These are phyloP conservation scores for Aspergillus sojae DNA, from an alignment of 2,329 filamentous ascomycete genomes.

Conservation along the genomic window DNA sequence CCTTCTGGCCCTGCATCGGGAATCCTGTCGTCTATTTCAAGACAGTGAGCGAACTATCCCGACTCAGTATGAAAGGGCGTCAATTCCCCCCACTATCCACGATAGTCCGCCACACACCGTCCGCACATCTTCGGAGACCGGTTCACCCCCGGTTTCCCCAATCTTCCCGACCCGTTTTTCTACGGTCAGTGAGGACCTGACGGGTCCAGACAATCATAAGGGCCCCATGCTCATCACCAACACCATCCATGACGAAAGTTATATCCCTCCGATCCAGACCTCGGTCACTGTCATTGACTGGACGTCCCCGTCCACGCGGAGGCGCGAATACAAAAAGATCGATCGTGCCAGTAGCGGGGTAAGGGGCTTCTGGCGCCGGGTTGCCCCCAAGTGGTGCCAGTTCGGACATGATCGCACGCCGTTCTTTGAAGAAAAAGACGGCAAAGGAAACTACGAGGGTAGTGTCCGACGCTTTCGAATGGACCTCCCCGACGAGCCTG, in stretches of 20 bases:
- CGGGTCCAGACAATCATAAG: not conserved
- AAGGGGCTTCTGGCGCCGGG: conserved; percentile 44
- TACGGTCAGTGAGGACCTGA: conserved; percentile 10
- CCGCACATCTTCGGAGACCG: conserved; percentile 17
- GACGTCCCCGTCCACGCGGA: conserved; percentile 48
- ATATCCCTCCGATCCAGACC: conserved; percentile 21
- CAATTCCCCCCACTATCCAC: conserved; percentile 10
- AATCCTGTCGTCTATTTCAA: conserved; percentile 46
- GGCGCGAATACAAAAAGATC: conserved; percentile 58
- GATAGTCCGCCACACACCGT: conserved; percentile 6
- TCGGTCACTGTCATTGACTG: conserved; percentile 49
- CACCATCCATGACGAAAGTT: not conserved
- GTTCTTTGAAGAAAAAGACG: conserved; percentile 46
- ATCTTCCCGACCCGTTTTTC: conserved; percentile 10
- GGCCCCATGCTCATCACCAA: not conserved
- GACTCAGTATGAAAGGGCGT: conserved; percentile 1
- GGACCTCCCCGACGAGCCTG: conserved; percentile 42
- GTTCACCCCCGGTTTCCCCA: conserved; percentile 20
- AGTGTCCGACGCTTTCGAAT: conserved; percentile 50
- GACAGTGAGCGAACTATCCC: conserved; percentile 13
- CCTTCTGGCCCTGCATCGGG: conserved; percentile 42
- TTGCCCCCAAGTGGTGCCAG: conserved; percentile 46
- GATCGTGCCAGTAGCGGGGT: conserved; percentile 46
- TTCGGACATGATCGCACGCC: conserved; percentile 35
- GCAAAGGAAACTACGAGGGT: conserved; percentile 44